Conservation (phyloP, 352 stramenopile genomes). For the Albugo laibachii region DNA sequence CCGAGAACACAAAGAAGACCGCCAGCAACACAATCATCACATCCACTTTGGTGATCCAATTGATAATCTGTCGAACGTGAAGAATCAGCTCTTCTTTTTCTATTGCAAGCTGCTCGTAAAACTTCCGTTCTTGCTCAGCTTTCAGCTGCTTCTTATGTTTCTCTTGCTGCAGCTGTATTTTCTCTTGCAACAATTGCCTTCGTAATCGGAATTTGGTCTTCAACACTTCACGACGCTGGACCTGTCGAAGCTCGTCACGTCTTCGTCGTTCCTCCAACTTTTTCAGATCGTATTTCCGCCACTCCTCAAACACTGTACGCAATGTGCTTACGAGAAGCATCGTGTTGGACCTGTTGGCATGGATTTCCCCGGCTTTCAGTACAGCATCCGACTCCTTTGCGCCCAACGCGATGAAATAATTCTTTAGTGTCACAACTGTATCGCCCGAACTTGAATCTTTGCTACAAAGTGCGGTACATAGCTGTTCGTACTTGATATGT, state of each 20-base stretch:
- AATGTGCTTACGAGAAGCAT: conserved; percentile 45
- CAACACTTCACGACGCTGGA: conserved; percentile 39
- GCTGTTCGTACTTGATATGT: conserved; percentile 32
- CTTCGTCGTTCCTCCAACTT: conserved; percentile 55
- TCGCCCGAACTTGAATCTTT: conserved; percentile 32
- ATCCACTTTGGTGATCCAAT: conserved; percentile 43
- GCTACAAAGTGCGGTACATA: conserved; percentile 34
- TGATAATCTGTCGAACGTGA: conserved; percentile 26
- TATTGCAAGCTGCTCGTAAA: conserved; percentile 11
- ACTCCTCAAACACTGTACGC: conserved; percentile 42
- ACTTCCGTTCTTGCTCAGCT: conserved; percentile 14
- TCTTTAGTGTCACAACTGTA: conserved; percentile 36
- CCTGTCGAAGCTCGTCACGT: conserved; percentile 30
- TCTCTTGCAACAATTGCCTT: conserved; percentile 37
- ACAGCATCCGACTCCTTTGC: conserved; percentile 41
- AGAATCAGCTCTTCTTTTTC: conserved; percentile 16
- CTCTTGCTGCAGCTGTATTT: conserved; percentile 31
- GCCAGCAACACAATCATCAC: conserved; percentile 52
- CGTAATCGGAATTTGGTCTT: conserved; percentile 42
- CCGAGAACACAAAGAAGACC: conserved; percentile 57
- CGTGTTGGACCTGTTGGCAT: conserved; percentile 65
- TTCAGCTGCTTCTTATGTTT: conserved; percentile 27
- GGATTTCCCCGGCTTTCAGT: conserved; percentile 54
- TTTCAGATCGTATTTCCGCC: conserved; percentile 45
- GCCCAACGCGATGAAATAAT: conserved; percentile 40